Base-by-base conservation (phyloP, 2,329 filamentous ascomycete genomes). In the Paracoccidioides lutzii region DNA sequence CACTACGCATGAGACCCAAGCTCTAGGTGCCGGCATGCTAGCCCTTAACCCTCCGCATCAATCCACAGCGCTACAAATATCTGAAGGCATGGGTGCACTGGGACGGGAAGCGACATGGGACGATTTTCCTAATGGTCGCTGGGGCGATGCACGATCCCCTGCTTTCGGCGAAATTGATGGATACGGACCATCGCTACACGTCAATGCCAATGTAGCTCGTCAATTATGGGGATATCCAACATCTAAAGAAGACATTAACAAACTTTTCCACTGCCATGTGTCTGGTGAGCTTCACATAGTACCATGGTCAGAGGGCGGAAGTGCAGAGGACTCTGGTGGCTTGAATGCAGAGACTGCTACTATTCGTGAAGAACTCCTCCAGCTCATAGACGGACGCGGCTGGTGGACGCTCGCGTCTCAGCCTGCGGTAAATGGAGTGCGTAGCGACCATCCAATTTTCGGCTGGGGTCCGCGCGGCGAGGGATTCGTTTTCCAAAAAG, bases 321-420 rank as follows among this genome's bases (percentile, higher is more conserved):
- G 95, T 66, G 85, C 86, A 54, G 73, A 75, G 57, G 66, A 66
- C 37, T 60, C 61, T n/a, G 66, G 63, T n/a, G 70, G 72, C 35
- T 54, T 75, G 52, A 74, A 73, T 52, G 79, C 88, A 15, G 93
- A 98, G 73, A 95, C 90, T 3, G 80, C 80, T 33, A 83, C 84
- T 1, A 98, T 98, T 69, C 83, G 84, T 58, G 73, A 82, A 0
- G 81, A 89, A 60, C 81, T 98, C 0, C 73, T 93, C 33, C 75
- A 76, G 43, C 77, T 98, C 58, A 96, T 95, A 70, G 72, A 75
- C 58, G 82, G 83, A 62, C 78, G 80, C 57, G 90, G 90, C 56
- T 96, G 90, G 88, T 96, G 90, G 90, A 96, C 90, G 2, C 85
- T 98, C 3, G 93, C 93, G 3, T 95, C 88, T 3, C 93, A 98